phyloP scores from a whole-genome alignment of 2,329 filamentous ascomycete species.

The Alternaria ventricosa region DNA sequence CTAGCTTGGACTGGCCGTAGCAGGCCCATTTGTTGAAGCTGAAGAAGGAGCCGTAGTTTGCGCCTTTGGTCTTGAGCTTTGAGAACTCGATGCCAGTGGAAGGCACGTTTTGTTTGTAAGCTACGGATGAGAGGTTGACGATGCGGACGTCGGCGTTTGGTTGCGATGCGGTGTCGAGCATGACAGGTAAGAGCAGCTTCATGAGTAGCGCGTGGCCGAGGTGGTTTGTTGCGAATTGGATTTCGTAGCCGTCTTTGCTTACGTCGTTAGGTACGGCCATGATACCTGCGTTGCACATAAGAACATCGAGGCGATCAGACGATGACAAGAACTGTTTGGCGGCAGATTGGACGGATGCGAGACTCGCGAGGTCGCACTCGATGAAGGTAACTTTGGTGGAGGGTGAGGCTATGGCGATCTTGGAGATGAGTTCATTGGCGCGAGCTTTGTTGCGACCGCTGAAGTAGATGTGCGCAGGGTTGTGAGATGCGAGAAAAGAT shows the following conservation, averaged over 20 bases:
- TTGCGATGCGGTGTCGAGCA: constrained; percentile 50
- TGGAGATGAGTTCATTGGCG: constrained; percentile 48
- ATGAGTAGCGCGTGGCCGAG: constrained; percentile 58
- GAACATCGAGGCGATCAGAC: constrained; percentile 51
- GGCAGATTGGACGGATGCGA: constrained; percentile 7
- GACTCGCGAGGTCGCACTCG: constrained; percentile 6
- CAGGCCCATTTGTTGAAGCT: constrained; percentile 42
- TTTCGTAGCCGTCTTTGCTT: constrained; percentile 58
- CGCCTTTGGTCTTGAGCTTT: neutral
- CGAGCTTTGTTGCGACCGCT: constrained; percentile 52
- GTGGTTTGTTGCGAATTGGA: constrained; percentile 60
- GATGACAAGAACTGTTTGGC: constrained; percentile 32
- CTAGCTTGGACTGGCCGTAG: constrained; percentile 59
- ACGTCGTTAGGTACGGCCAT: constrained; percentile 44
- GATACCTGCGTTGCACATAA: constrained; percentile 57
- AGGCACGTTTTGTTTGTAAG: constrained; percentile 25
- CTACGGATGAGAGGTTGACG: constrained; percentile 49
- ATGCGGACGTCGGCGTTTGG: constrained; percentile 55
- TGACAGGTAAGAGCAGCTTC: constrained; percentile 52
- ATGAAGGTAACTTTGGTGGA: constrained; percentile 34
- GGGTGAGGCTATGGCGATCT: constrained; percentile 51
- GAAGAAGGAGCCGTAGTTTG: constrained; percentile 39
- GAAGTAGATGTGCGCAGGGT: constrained; percentile 55
- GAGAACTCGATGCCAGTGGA: constrained; percentile 44
- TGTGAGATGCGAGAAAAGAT: constrained; percentile 52